These are phyloP conservation scores for Exophiala calicioides DNA, from an alignment of 2,329 filamentous ascomycete species.

Conservation along the genomic window DNA sequence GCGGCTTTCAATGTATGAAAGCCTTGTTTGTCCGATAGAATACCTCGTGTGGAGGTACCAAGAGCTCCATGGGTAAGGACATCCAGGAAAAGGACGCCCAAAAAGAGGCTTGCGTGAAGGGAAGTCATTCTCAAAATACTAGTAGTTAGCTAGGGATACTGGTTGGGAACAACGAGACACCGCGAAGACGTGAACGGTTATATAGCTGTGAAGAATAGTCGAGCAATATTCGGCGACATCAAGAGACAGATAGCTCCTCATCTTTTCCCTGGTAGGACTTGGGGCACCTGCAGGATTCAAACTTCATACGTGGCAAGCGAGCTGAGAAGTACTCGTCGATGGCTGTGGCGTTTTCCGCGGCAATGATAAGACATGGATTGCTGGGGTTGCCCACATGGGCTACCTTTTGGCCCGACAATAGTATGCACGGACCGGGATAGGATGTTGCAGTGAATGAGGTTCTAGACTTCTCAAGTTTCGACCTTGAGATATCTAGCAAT, in stretches of 20 bases:
- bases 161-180: neutral
- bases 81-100: neutral
- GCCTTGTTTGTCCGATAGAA: neutral
- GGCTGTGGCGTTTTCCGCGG: constrained; percentile 4
- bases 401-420: constrained; percentile 2
- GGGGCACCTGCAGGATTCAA: too few species aligned
- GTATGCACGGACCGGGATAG: too few species aligned
- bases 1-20: neutral
- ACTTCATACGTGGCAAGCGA: too few species aligned
- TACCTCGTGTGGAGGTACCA: neutral
- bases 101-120: neutral
- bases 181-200: too few species aligned
- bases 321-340: too few species aligned
- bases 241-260: neutral
- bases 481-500: too few species aligned
- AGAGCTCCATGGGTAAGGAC: neutral
- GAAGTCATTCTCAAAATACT: neutral
- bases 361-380: neutral
- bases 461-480: too few species aligned
- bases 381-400: neutral
- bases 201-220: too few species aligned
- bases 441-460: too few species aligned
- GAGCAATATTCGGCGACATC: neutral
- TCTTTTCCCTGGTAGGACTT: neutral
- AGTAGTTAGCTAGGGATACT: neutral